Base-by-base conservation (phyloP, 2,329 filamentous ascomycete species). In the Pseudocercospora fijiensis region DNA sequence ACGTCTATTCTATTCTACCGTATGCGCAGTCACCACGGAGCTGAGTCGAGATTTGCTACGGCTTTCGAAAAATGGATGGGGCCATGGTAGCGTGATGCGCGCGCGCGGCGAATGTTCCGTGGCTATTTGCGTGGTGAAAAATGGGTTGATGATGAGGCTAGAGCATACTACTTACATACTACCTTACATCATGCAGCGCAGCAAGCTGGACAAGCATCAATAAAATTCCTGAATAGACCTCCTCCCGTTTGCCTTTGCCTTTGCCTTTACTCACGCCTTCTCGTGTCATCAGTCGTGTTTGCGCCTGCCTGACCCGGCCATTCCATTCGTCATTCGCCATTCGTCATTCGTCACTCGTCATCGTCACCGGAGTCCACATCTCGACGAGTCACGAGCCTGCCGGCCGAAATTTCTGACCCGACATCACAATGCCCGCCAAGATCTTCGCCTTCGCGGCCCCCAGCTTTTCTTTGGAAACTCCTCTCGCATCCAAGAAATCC, bases 371-470 rank as follows among this genome's bases (percentile, higher is more conserved):
- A 16, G 33, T 37, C 33, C 16, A 37, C 33, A 37, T 16, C 33
- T 16, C 33, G 33, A 37, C 33, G 33, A 37, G 13, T 16, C 33
- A 37, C 33, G 33, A 37, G 13, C 33, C 33, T 37, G 11, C 33
- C 30, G 30, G 11, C 33, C 37, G 37, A 11, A 33, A 11, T 24
- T 37, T 43, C 30, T 10, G 30, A 13, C 24, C 22, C 28, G 57
- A 26, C 55, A 49, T 51, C 64, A 64, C 37, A 56, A 76, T 76
- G 75, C 73, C 73, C 24, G 69, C 67, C 65, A 70, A 69, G 62
- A 68, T 76, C 53, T 74, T 76, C 41, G 52, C 47, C 28, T 60
- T 64, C 59, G 59, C 67, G 20, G 27, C 65, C 27, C 58, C 62
- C 20, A 11, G 52, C 45, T 30, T 57, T 58, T n/a, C 16, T 57